Conservation (phyloP, 495 filamentous ascomycete species). For the Podospora tetraspora region DNA sequence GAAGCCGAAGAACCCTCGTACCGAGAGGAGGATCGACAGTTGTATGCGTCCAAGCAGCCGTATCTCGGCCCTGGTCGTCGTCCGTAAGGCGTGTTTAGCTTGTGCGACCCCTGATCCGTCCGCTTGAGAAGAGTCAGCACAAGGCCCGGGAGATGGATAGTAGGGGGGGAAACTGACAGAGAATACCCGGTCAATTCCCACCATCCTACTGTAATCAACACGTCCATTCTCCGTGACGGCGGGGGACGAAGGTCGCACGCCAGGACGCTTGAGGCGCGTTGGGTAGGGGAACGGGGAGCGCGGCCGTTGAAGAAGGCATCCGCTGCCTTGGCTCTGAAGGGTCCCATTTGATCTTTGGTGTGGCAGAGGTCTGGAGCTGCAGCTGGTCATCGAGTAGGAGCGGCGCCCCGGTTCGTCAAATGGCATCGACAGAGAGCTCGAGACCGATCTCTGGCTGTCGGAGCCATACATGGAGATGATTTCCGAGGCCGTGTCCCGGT, state of each 20-base stretch:
- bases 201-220: conserved; percentile 47
- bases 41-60: conserved; percentile 32
- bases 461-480: conserved; percentile 46
- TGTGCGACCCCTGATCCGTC: conserved; percentile 39
- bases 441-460: conserved; percentile 39
- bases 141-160: not conserved
- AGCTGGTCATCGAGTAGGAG: conserved; percentile 57
- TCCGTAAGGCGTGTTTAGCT: conserved; percentile 31
- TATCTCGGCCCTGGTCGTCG: conserved; percentile 30
- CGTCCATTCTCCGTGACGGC: conserved; percentile 48
- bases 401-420: conserved; percentile 41
- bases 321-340: conserved; percentile 39
- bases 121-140: conserved; percentile 27
- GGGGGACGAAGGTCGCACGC: conserved; percentile 59
- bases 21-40: conserved; percentile 29
- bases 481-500: conserved; percentile 41
- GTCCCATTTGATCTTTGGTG: conserved; percentile 51
- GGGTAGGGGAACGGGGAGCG: conserved; percentile 61
- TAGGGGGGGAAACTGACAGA: conserved; percentile 30
- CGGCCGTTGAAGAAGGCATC: conserved; percentile 44
- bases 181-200: conserved; percentile 43
- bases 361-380: conserved; percentile 45
- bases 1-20: conserved; percentile 27
- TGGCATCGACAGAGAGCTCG: conserved; percentile 34
- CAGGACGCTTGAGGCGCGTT: conserved; percentile 58